Conservation (phyloP, 306 rosid species). For the Lathyrus sativus region DNA sequence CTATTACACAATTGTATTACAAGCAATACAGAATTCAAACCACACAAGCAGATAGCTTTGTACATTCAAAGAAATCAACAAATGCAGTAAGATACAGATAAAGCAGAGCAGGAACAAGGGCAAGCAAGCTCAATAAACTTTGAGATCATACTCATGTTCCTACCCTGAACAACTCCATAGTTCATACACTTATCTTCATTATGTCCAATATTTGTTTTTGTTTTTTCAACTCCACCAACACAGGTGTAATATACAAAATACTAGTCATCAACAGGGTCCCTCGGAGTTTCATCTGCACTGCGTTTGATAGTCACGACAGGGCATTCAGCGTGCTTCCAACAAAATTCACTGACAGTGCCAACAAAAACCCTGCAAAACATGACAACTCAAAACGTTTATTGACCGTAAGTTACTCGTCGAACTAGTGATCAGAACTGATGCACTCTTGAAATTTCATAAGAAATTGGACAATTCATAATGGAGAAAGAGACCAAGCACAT, state of each 20-base stretch:
- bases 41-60: constrained; percentile 7
- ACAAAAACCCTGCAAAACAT: constrained; percentile 76
- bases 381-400: constrained; percentile 2
- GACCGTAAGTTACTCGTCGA: not conserved
- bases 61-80: constrained; percentile 37
- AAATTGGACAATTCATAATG: constrained; percentile 2
- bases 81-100: constrained; percentile 23
- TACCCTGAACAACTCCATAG: constrained; percentile 20
- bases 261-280: constrained; percentile 96
- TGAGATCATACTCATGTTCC: constrained; percentile 12
- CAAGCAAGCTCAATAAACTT: constrained; percentile 15
- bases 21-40: constrained; percentile 13
- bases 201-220: not conserved
- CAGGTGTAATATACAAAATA: constrained; percentile 16
- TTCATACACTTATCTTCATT: constrained; percentile 24
- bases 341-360: constrained; percentile 95
- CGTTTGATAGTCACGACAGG: constrained; percentile 94
- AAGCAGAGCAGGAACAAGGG: constrained; percentile 3
- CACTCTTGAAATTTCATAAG: not conserved
- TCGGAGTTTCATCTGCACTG: constrained; percentile 73
- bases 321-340: constrained; percentile 96
- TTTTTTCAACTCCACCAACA: constrained; percentile 16
- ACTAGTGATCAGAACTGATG: not conserved
- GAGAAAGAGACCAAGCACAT: not conserved
- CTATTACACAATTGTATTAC: constrained; percentile 7